phyloP scores from a whole-genome alignment of 768 basidiomycete genomes.

The Gloeophyllum trabeum region DNA sequence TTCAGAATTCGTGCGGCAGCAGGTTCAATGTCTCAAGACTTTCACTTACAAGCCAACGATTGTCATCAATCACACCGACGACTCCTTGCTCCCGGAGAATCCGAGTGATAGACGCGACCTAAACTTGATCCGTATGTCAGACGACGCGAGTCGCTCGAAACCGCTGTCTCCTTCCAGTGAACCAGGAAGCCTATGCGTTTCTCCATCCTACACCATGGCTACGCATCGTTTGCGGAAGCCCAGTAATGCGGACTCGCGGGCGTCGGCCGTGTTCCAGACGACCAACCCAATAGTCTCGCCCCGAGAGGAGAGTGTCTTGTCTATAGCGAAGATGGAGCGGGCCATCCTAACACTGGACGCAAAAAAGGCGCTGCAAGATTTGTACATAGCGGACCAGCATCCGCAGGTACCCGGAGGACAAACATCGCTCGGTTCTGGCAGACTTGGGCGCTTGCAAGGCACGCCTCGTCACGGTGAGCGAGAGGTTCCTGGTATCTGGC shows the following conservation, averaged over 20 bases:
- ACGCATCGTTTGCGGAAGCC: conserved; percentile 47
- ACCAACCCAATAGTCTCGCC: conserved; percentile 62
- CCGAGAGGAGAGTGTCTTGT: conserved; percentile 34
- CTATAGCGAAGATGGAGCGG: conserved; percentile 49
- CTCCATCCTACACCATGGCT: conserved; percentile 50
- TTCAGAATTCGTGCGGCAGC: conserved; percentile 12
- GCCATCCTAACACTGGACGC: conserved; percentile 41
- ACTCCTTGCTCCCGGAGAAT: conserved; percentile 40
- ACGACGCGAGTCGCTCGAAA: not conserved
- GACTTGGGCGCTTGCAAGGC: conserved; percentile 43
- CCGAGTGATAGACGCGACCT: conserved; percentile 46
- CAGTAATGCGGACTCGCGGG: conserved; percentile 18
- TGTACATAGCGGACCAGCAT: conserved; percentile 27
- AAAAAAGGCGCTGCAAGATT: conserved; percentile 35
- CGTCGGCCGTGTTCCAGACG: conserved; percentile 47
- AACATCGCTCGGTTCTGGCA: conserved; percentile 20
- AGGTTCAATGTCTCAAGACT: conserved; percentile 26
- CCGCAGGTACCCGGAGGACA: no score
- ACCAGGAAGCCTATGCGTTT: conserved; percentile 20
- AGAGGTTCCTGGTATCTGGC: conserved; percentile 41
- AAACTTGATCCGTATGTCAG: conserved; percentile 34
- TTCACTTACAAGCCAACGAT: conserved; percentile 47
- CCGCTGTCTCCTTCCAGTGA: not conserved
- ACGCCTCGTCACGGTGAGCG: conserved; percentile 20
- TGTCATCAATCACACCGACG: conserved; percentile 66